Evolutionary conservation across 331 rosid species (phyloP), one percentile per base, ranked within the genome.

Genomic region (Pyrus hybrid): DNA sequence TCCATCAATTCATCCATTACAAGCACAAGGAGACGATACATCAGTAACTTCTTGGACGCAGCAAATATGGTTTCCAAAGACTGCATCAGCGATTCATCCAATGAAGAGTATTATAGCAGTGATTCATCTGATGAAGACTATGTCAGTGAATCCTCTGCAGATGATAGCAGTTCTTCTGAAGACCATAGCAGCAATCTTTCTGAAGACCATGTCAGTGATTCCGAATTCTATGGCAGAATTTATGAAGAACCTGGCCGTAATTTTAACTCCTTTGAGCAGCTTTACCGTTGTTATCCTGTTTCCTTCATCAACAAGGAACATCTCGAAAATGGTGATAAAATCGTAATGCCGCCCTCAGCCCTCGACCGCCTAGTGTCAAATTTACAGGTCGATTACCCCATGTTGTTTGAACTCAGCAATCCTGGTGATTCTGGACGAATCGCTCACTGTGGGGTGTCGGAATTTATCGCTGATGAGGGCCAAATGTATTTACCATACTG

Each of bases 301-400:
- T 58, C 78, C 3, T 13, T 5, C 8, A 8, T 23, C 7, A 14
- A 33, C 29, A 64, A 54, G 26, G 43, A 33, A 2, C 63, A 54
- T 23, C 26, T 68, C 0, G 82, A 82, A 63, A 49, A 13, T 5
- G 78, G 82, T 7, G 76, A 73, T 22, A 77, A 53, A 29, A 53
- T 82, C 21, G 7, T 82, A 33, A 67, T 77, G 79, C 82, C 85
- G 23, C 18, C 14, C 2, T 82, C 82, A 12, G 79, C 85, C 28
- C n/a, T 77, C 5, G 23, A 68, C 3, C 60, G 20, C 56, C 82
- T 77, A 1, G 3, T 53, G 16, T 53, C 63, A 0, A 7, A 22
- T 16, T 70, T 13, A 25, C 7, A 14, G 6, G 29, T 35, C 6
- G 41, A 35, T 3, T 73, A n/a, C 8, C 85, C 82, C 1, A 33